These are phyloP conservation scores for Phytophthora crassamura DNA, from an alignment of 352 stramenopile genomes.

Conservation along the genomic window DNA sequence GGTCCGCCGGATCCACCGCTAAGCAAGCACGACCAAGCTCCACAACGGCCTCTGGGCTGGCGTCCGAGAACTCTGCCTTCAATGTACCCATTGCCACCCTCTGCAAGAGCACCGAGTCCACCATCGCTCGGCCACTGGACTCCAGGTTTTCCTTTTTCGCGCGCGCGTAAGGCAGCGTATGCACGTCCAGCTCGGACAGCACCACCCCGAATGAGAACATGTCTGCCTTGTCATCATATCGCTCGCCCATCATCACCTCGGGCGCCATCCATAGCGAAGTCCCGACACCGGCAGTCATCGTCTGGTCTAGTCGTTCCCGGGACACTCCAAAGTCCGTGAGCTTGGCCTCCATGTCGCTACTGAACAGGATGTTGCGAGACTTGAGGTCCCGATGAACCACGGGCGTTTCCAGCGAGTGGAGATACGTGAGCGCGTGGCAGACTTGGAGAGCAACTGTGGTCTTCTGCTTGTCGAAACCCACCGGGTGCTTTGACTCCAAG, in stretches of 20 bases:
- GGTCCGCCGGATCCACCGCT: conserved; percentile 18
- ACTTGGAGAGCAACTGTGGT: conserved; percentile 32
- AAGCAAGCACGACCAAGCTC: conserved; percentile 30
- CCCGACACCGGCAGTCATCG: conserved; percentile 41
- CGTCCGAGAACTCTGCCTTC: conserved; percentile 27
- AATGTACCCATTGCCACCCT: conserved; percentile 30
- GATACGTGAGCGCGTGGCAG: conserved; percentile 28
- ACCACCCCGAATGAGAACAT: too few species aligned
- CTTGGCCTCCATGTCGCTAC: conserved; percentile 33
- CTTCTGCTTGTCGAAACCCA: conserved; percentile 46
- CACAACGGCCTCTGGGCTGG: conserved; percentile 27
- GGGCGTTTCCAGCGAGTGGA: conserved; percentile 29
- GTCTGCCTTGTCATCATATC: too few species aligned
- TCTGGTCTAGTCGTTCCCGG: conserved; percentile 32
- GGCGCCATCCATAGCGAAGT: too few species aligned
- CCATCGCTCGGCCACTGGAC: conserved; percentile 25
- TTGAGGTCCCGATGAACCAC: conserved; percentile 45
- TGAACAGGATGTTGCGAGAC: conserved; percentile 41
- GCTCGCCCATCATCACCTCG: too few species aligned
- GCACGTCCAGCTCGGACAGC: too few species aligned
- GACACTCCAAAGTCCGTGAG: conserved; percentile 52
- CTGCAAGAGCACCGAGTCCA: conserved; percentile 31
- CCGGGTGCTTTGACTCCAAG: conserved; percentile 18
- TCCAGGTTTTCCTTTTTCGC: conserved; percentile 41
- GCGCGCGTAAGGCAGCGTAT: too few species aligned